phyloP scores from a whole-genome alignment of 2,329 filamentous ascomycete species.

The Diaporthe sp. region DNA sequence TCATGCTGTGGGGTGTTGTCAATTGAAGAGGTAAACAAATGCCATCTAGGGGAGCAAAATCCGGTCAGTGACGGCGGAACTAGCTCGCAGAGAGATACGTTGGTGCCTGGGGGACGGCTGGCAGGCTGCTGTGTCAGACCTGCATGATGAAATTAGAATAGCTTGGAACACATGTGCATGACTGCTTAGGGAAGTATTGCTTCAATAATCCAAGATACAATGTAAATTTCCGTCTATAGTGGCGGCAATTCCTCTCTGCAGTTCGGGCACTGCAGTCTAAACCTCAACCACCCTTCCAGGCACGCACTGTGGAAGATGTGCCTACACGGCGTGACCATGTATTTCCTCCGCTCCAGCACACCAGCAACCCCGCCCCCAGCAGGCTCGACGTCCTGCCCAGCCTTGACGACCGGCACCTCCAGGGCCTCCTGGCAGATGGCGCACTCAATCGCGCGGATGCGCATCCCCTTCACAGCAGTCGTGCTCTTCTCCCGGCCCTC shows the following conservation, averaged over 20 bases:
- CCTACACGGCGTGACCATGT: constrained; percentile 97
- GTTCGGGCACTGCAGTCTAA: constrained; percentile 93
- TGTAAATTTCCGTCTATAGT: constrained; percentile 65
- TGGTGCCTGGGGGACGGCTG: neutral
- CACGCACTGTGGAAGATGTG: constrained; percentile 96
- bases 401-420: constrained; percentile 85
- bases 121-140: neutral
- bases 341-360: constrained; percentile 83
- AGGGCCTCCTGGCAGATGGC: constrained; percentile 94
- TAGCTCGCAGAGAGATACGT: neutral
- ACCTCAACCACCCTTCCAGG: constrained; percentile 96
- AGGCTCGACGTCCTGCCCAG: constrained; percentile 64
- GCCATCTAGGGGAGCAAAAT: no score
- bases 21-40: neutral
- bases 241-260: constrained; percentile 92
- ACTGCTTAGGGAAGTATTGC: neutral
- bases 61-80: neutral
- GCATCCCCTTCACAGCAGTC: constrained; percentile 43
- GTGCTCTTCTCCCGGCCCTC: constrained; percentile 52
- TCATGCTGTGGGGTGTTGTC: neutral
- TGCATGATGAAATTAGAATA: constrained; percentile 10
- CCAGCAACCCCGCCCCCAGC: constrained; percentile 69
- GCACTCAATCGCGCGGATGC: constrained; percentile 80
- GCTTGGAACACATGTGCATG: neutral
- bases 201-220: neutral